These are phyloP conservation scores for Sporothrix humicola DNA, from an alignment of 2,329 filamentous ascomycete genomes.

Conservation along the genomic window DNA sequence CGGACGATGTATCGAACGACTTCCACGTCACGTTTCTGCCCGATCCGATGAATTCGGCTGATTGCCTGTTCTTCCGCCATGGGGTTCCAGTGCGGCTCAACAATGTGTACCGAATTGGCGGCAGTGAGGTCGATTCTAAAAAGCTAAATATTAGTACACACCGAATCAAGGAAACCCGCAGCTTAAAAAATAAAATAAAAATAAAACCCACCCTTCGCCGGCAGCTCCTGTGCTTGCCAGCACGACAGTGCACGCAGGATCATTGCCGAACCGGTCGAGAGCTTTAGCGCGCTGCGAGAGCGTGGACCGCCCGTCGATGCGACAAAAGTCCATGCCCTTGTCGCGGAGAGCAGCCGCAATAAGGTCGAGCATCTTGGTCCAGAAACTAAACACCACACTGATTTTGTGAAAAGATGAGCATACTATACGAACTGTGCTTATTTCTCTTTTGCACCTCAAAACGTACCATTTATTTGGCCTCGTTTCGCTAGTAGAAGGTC, in stretches of 20 bases:
- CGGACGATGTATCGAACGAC: conserved; percentile 5
- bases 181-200: neutral
- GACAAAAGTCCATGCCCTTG: conserved; percentile 14
- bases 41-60: neutral
- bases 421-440: neutral
- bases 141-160: conserved; percentile 1
- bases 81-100: conserved; percentile 18
- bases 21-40: neutral
- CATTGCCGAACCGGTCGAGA: conserved; percentile 3
- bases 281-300: conserved; percentile 8
- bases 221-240: conserved; percentile 17
- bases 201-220: conserved; percentile 7
- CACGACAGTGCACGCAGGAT: conserved; percentile 8
- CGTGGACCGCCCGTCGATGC: conserved; percentile 18
- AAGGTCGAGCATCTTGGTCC: conserved; percentile 21
- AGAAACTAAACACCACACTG: conserved; percentile 21
- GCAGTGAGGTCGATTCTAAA: conserved; percentile 7
- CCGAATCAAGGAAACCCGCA: neutral
- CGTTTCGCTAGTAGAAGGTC: conserved; percentile 2
- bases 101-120: conserved; percentile 7
- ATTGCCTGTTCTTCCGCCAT: conserved; percentile 27
- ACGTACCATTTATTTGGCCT: conserved; percentile 6
- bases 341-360: conserved; percentile 14
- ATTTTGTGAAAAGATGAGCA: conserved; percentile 3
- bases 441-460: conserved; percentile 3